A percentile compares a stretch with the other conserved stretches of the same genome.
Conservation (phyloP, 345 rosid genomes). For the Salix dunnii region DNA sequence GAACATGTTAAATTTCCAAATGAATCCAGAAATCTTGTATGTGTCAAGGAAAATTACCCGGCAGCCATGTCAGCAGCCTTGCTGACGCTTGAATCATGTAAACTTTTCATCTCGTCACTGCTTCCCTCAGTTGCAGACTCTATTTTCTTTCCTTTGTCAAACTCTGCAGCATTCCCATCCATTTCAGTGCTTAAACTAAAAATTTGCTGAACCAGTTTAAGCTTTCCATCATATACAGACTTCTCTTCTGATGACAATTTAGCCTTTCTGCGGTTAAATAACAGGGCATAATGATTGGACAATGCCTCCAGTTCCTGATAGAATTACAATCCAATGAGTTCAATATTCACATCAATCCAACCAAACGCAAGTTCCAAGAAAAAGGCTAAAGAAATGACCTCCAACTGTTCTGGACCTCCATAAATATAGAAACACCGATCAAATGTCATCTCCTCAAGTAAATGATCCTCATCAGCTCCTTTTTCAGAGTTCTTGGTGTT, state of each 20-base stretch:
- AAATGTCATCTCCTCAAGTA: conserved; percentile 81
- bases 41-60: conserved; percentile 49
- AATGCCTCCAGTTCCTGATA: conserved; percentile 92
- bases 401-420: conserved; percentile 98
- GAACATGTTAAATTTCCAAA: too few relatives aligned
- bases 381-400: conserved; percentile 48
- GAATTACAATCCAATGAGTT: conserved; percentile 16
- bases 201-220: conserved; percentile 78
- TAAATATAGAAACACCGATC: conserved; percentile 98
- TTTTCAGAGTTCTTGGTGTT: conserved; percentile 37
- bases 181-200: conserved; percentile 57
- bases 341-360: conserved; percentile 19
- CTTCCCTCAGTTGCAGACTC: conserved; percentile 57
- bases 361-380: conserved; percentile 11
- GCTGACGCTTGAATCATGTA: conserved; percentile 74
- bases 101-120: conserved; percentile 69
- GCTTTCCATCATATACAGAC: conserved; percentile 63
- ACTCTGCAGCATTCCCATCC: conserved; percentile 48
- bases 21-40: background rate
- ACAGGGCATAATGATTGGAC: conserved; percentile 74
- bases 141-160: conserved; percentile 80
- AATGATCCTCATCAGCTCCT: conserved; percentile 59
- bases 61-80: conserved; percentile 98
- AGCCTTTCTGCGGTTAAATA: conserved; percentile 81
- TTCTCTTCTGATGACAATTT: conserved; percentile 77